A percentile compares a stretch with the other conserved stretches of the same genome.
Conservation (phyloP, 140 eudicot genomes). For the Bidens hawaiensis region DNA sequence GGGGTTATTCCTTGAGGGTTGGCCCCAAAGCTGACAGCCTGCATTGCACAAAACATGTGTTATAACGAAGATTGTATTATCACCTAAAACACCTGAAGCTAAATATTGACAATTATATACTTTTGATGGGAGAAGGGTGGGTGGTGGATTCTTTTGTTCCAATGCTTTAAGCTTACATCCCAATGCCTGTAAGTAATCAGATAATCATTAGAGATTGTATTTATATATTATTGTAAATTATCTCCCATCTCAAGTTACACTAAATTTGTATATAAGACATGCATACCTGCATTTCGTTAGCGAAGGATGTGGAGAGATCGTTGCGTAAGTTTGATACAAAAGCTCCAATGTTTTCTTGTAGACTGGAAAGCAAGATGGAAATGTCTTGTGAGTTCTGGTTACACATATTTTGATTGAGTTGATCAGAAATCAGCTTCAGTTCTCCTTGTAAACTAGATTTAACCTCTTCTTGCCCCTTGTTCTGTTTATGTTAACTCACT, state of each 20-base stretch:
- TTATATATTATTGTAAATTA: not conserved
- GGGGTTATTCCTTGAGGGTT: constrained; percentile 25
- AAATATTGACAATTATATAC: constrained; percentile 27
- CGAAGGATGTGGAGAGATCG: constrained; percentile 47
- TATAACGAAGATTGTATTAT: constrained; percentile 14
- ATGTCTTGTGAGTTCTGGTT: constrained; percentile 47
- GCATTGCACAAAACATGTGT: constrained; percentile 9
- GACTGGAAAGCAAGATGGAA: constrained; percentile 36
- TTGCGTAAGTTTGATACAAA: constrained; percentile 36
- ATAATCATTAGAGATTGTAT: constrained; percentile 9
- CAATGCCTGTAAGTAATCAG: constrained; percentile 46
- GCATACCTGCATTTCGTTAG: constrained; percentile 75
- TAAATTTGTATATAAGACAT: constrained; percentile 5
- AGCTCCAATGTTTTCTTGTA: constrained; percentile 55
- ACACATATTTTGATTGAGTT: constrained; percentile 34
- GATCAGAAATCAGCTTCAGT: constrained; percentile 52
- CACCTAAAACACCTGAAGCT: constrained; percentile 10
- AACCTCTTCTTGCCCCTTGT: constrained; percentile 77
- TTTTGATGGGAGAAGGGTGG: constrained; percentile 37
- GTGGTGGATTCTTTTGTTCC: constrained; percentile 36
- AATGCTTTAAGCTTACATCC: constrained; percentile 51
- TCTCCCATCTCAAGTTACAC: not conserved
- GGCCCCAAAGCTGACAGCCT: constrained; percentile 44
- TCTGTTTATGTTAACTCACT: constrained; percentile 39
- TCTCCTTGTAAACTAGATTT: constrained; percentile 51